These are phyloP conservation scores for Trypanosoma conorhini DNA, from an alignment of 208 protist species.

Conservation along the genomic window DNA sequence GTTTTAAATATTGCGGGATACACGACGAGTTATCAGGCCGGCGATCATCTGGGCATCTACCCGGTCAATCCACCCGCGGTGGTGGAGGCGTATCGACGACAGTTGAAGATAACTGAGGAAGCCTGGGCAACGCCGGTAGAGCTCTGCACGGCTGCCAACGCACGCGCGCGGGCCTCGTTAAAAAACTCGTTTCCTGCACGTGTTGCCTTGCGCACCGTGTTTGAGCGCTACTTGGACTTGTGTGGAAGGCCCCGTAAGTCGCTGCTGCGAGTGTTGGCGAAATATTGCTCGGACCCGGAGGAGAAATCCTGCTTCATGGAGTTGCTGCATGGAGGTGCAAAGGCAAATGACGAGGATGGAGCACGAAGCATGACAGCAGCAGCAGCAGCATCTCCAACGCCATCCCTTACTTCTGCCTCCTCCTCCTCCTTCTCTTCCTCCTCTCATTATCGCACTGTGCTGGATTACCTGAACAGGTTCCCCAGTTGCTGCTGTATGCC, in stretches of 20 bases:
- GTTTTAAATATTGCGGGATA: slow-evolving; percentile 35
- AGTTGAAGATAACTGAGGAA: slow-evolving; percentile 46
- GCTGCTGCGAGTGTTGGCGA: slow-evolving; percentile 58
- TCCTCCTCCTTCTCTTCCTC: background rate
- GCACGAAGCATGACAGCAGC: background rate
- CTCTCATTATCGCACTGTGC: slow-evolving; percentile 38
- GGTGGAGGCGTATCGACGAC: slow-evolving; percentile 58
- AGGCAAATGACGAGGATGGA: background rate
- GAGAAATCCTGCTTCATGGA: slow-evolving; percentile 62
- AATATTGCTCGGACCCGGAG: slow-evolving; percentile 55
- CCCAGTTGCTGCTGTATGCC: slow-evolving; percentile 62
- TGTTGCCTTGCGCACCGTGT: slow-evolving; percentile 55
- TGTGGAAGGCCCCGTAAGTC: slow-evolving; percentile 65
- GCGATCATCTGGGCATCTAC: slow-evolving; percentile 94
- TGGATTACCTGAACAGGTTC: slow-evolving; percentile 79
- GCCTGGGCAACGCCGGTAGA: slow-evolving; percentile 53
- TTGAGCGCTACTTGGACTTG: slow-evolving; percentile 84
- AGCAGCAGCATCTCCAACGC: background rate
- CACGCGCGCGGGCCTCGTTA: slow-evolving; percentile 33
- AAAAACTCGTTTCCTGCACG: slow-evolving; percentile 65
- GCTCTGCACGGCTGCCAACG: slow-evolving; percentile 36
- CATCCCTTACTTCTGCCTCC: background rate
- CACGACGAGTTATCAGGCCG: slow-evolving; percentile 73
- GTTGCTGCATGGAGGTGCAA: slow-evolving; percentile 24
- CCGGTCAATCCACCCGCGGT: slow-evolving; percentile 75